phyloP scores from a whole-genome alignment of 257 asterid genomes.

The Leonotis leonurus region DNA sequence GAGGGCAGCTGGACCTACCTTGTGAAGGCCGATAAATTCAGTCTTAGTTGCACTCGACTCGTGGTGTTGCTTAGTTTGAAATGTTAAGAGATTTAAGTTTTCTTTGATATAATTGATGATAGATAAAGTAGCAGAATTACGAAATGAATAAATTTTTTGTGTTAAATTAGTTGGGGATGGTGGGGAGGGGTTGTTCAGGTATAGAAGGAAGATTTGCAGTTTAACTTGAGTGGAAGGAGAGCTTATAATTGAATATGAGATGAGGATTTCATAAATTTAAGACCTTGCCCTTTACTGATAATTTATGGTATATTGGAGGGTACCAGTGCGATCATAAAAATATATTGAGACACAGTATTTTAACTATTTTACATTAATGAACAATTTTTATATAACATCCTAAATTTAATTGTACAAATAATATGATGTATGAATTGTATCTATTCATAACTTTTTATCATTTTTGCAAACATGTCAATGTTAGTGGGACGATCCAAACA shows the following conservation, averaged over 20 bases:
- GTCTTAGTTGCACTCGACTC: constrained; percentile 4
- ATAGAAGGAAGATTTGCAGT: background rate
- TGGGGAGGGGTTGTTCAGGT: background rate
- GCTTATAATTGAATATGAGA: background rate
- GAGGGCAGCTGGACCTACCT: too few relatives aligned
- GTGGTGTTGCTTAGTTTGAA: constrained; percentile 12
- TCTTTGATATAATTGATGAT: constrained; percentile 1
- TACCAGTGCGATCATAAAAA: constrained; percentile 4
- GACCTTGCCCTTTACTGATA: background rate
- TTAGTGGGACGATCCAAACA: too few relatives aligned
- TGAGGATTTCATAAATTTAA: background rate
- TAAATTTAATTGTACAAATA: too few relatives aligned
- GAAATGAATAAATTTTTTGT: background rate
- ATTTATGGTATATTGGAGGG: background rate
- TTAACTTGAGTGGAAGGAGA: background rate
- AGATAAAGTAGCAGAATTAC: background rate
- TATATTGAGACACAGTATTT: background rate
- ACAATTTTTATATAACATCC: too few relatives aligned
- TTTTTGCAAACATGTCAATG: too few relatives aligned
- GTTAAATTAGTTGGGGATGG: background rate
- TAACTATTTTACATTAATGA: too few relatives aligned
- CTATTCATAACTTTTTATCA: too few relatives aligned
- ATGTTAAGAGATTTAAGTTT: constrained; percentile 3
- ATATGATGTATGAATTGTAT: too few relatives aligned
- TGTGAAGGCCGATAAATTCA: too few relatives aligned